Evolutionary conservation across 2,329 filamentous ascomycete genomes (phyloP), one percentile per base, ranked within the genome.

Genomic region (Fusarium mundagurra): DNA sequence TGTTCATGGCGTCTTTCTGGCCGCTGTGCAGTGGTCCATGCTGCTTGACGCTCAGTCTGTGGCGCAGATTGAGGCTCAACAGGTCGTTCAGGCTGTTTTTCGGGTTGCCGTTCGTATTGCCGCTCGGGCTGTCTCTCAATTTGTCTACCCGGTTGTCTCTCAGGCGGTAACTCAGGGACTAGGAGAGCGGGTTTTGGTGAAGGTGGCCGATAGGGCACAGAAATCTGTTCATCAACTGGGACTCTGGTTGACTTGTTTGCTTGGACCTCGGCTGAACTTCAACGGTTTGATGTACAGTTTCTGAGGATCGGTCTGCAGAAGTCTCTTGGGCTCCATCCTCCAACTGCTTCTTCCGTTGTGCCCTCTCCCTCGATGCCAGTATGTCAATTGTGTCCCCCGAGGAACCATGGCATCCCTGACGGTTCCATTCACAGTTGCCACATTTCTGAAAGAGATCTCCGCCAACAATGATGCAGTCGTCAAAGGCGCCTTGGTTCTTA

Each of bases 381-480:
- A 74, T 53, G 27, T 78, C 76, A 34, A 78, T 74, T 24, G 65
- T 70, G 27, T 77, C 69, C 10, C 72, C 78, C n/a, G 77, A 77
- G 3, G 78, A 79, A 18, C 76, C 79, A 48, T 82, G 81, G 48
- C 83, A 85, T 24, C 80, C 80, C 60, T 82, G 80, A 5, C 81
- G 82, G 68, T 84, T 85, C 86, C 86, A 88, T 72, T 87, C 85
- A 70, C 86, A 88, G 70, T 88, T 88, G 36, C 85, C 86, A 65
- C 86, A 88, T 34, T 85, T 84, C 8, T 83, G 83, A 60, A 87
- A 86, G 8, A 84, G 78, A 12, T 79, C 76, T 8, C 81, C 83
- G 10, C 82, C 83, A 18, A 86, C 77, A 31, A 85, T 81, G 55
- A 88, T 81, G 74, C 86, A 88, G 10, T 83, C 80, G 4, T 83